Base-by-base conservation (phyloP, 129 eudicot genomes). In the Helianthus annuus region DNA sequence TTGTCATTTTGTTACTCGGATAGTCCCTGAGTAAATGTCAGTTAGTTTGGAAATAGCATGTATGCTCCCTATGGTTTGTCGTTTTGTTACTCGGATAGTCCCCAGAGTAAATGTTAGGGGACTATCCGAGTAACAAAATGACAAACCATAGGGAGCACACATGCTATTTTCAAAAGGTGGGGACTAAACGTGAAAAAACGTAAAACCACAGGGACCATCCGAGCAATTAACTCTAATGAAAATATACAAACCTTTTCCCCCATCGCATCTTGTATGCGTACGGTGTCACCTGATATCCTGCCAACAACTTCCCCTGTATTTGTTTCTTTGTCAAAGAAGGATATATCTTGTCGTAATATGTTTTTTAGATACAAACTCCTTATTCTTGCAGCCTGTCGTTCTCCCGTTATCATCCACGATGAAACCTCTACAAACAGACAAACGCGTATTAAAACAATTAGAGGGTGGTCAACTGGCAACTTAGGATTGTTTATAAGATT, bases 351-450 rank as follows among this genome's bases (percentile, higher is more conserved):
- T 40, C 91, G 81, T 55, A 91, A 65, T 44, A 91, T 91, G 7
- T 83, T 88, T 76, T 67, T 84, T 61, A 91, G 74, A 77, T 91
- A 91, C n/a, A 91, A 80, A 69, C 73, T 86, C 34, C 97, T 82
- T 55, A 91, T 91, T 51, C 96, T 73, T 36, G 95, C 83, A 68
- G 91, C 89, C 72, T 91, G 97, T 77, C 97, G 82, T 60, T 91
- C 97, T 51, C 97, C 96, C 0, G 97, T 88, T 80, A 86, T 76
- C 90, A 91, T 88, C 97, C 97, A 91, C 42, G 84, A 76, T 76
- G 93, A 68, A 64, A 91, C 96, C 96, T 91, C 97, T 91, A 64
- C 66, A 59, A 75, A 66, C 64, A 38, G 22, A 58, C 48, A 17
- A 32, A 51, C 16, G 10, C 65, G 3, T 34, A 32, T 32, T n/a